A percentile compares a stretch with the other conserved stretches of the same genome.
Evolutionary conservation across 2,329 filamentous ascomycete species (phyloP).

Genomic region (Trichoderma oligosporum): DNA sequence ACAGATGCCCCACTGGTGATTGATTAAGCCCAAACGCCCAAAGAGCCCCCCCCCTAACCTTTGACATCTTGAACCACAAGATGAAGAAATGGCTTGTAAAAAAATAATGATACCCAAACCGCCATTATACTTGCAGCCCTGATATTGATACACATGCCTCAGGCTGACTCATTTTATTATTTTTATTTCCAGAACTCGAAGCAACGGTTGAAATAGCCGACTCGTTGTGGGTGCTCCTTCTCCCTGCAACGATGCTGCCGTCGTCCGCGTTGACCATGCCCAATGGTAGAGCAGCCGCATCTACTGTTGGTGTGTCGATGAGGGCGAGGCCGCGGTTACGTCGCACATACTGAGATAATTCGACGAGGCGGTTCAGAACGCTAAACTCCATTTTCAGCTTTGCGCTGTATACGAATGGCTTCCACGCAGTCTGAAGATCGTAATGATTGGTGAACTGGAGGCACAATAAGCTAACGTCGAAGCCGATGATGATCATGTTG

Average conservation of each 20-base stretch:
- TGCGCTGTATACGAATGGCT: constrained; percentile 33
- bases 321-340: constrained; percentile 14
- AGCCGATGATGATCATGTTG: constrained; percentile 39
- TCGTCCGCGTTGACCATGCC: neutral
- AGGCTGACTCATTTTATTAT: neutral
- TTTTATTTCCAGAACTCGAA: neutral
- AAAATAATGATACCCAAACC: neutral
- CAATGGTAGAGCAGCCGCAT: neutral
- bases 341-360: constrained; percentile 23
- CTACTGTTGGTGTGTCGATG: constrained; percentile 6
- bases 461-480: constrained; percentile 37
- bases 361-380: constrained; percentile 32
- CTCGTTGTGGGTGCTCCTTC: neutral
- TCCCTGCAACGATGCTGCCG: neutral
- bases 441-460: constrained; percentile 31
- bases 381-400: constrained; percentile 36
- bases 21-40: neutral
- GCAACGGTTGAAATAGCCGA: neutral
- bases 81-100: no score
- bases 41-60: neutral
- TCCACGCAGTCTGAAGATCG: constrained; percentile 33
- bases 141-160: neutral
- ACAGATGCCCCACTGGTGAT: no score
- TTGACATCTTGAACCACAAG: no score
- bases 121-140: neutral